Evolutionary conservation across 225 moss, liverwort and hornwort species (phyloP).

Genomic region (Physcomitrium patens): DNA sequence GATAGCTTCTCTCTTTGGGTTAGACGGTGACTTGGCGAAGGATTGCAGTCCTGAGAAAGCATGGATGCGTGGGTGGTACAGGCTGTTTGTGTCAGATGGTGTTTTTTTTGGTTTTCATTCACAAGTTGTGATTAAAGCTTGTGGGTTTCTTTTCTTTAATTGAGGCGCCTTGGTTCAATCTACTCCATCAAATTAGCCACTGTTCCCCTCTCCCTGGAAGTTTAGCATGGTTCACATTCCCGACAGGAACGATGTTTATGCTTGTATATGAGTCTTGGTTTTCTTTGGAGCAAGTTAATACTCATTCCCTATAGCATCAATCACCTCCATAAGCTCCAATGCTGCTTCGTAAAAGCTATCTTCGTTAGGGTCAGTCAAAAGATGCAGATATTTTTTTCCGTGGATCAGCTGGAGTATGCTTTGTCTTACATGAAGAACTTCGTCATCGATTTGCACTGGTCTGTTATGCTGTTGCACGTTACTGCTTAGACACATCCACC

Average conservation of each 20-base stretch:
- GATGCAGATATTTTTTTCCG: background rate
- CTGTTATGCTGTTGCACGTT: background rate
- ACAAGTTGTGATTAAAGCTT: background rate
- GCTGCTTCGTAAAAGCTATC: background rate
- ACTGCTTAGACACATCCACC: background rate
- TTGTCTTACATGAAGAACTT: background rate
- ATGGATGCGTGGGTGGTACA: slow-evolving; percentile 9
- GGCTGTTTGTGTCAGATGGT: background rate
- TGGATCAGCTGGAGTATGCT: background rate
- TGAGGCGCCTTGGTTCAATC: slow-evolving; percentile 1
- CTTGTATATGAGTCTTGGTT: slow-evolving; percentile 24
- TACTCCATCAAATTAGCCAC: background rate
- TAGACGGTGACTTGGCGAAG: background rate
- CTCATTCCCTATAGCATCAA: background rate
- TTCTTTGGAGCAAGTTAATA: slow-evolving; percentile 18
- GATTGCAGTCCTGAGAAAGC: background rate
- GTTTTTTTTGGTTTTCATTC: background rate
- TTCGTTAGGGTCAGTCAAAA: background rate
- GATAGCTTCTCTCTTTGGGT: background rate
- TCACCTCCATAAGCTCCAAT: background rate
- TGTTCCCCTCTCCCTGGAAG: background rate
- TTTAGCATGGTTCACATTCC: background rate
- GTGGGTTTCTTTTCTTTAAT: slow-evolving; percentile 3
- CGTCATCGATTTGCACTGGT: slow-evolving; percentile 8
- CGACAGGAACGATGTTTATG: slow-evolving; percentile 18